Percentiles rank a stretch among this genome's conserved stretches.
Conservation (phyloP, 1,139 yeast genomes). For the Magnusiomyces ingens region DNA sequence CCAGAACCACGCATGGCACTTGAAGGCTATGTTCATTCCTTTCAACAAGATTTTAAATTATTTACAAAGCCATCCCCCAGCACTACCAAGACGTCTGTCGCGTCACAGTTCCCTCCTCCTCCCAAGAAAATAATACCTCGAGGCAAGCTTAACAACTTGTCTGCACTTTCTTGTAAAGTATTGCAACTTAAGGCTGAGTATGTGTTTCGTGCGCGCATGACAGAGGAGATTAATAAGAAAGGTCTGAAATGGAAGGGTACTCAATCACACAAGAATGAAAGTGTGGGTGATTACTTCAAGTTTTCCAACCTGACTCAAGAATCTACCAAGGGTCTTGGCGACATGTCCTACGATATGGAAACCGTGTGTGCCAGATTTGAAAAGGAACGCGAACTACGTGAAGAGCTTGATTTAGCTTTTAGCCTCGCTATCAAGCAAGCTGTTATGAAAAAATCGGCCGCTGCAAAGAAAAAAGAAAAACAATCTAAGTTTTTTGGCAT, state of each 20-base stretch:
- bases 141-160: neutral
- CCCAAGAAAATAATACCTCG: neutral
- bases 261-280: neutral
- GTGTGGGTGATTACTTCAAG: neutral
- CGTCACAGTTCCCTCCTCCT: neutral
- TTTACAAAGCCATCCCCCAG: neutral
- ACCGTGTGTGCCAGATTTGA: neutral
- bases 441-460: neutral
- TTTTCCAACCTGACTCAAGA: neutral
- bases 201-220: neutral
- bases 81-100: neutral
- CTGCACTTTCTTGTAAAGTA: neutral
- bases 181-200: neutral
- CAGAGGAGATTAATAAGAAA: neutral
- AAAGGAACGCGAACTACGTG: neutral
- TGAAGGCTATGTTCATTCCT: neutral
- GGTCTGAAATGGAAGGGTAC: neutral
- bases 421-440: neutral
- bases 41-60: neutral
- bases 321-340: neutral
- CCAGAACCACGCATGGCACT: neutral
- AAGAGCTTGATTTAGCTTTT: neutral
- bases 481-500: neutral
- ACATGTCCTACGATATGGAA: neutral
- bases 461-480: neutral